A percentile compares a stretch with the other conserved stretches of the same genome.
These are phyloP conservation scores for Taphrina pruni DNA, from an alignment of 1,139 yeast genomes.

Conservation along the genomic window DNA sequence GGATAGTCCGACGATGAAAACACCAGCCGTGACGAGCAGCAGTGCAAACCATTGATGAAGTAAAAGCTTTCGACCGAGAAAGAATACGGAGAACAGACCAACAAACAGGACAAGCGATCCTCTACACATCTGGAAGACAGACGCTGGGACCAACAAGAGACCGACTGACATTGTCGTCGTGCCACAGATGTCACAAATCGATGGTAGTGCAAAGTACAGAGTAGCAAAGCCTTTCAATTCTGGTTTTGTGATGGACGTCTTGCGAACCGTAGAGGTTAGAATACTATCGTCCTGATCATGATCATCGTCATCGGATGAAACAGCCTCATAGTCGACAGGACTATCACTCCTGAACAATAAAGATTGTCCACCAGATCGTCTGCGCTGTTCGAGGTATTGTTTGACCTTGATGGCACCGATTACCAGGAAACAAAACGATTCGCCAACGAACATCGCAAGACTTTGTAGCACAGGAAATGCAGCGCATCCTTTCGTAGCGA, in stretches of 20 bases:
- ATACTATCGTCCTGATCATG: background rate
- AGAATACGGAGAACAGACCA: conserved; percentile 70
- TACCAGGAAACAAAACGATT: conserved; percentile 56
- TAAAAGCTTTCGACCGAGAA: conserved; percentile 63
- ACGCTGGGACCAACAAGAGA: conserved; percentile 75
- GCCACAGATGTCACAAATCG: conserved; percentile 72
- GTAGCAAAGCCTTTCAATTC: conserved; percentile 12
- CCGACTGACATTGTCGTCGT: conserved; percentile 82
- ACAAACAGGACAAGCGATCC: conserved; percentile 80
- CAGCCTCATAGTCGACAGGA: conserved; percentile 10
- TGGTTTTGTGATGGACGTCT: conserved; percentile 11
- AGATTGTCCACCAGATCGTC: background rate
- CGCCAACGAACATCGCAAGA: conserved; percentile 82
- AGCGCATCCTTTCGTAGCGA: conserved; percentile 24
- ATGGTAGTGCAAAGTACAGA: conserved; percentile 61
- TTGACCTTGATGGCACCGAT: conserved; percentile 17
- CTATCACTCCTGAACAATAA: background rate
- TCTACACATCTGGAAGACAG: conserved; percentile 82
- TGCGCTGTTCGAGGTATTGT: background rate
- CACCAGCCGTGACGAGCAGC: conserved; percentile 66
- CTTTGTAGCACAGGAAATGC: conserved; percentile 64
- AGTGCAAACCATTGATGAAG: conserved; percentile 74
- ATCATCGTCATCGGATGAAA: conserved; percentile 13
- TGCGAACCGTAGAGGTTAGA: conserved; percentile 43
- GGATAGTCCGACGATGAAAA: conserved; percentile 74